These are phyloP conservation scores for Firmiana major DNA, from an alignment of 345 rosid species.

Conservation along the genomic window DNA sequence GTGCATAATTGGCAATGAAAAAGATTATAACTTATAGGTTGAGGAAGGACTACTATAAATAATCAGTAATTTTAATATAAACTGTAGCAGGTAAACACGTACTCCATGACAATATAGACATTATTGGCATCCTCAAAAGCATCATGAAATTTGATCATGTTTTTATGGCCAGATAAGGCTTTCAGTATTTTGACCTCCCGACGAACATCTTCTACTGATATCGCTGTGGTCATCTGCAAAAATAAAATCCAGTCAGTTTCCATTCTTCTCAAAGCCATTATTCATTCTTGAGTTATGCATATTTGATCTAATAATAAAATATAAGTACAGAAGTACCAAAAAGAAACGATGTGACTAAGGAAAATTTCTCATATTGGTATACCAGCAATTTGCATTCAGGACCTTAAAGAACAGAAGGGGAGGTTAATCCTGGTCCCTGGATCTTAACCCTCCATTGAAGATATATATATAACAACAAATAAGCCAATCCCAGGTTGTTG, in stretches of 20 bases:
- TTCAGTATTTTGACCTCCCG: constrained; percentile 87
- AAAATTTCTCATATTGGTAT: not conserved
- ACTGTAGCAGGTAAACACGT: constrained; percentile 34
- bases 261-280: constrained; percentile 7
- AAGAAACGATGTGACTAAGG: not conserved
- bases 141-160: constrained; percentile 78
- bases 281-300: not conserved
- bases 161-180: constrained; percentile 73
- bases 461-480: not conserved
- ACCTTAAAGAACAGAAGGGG: not conserved
- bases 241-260: constrained; percentile 9
- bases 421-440: not conserved
- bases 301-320: not conserved
- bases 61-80: not conserved
- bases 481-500: not conserved
- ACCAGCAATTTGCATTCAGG: not conserved
- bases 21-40: not conserved
- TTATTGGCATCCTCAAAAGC: constrained; percentile 76
- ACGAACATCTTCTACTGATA: constrained; percentile 89
- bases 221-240: constrained; percentile 86
- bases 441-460: not conserved
- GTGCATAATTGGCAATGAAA: not conserved
- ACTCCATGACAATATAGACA: constrained; percentile 94
- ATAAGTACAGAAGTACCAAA: not conserved
- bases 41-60: not conserved